Evolutionary conservation across 305 asterid genomes (phyloP).

Genomic region (Rubia tinctorum): DNA sequence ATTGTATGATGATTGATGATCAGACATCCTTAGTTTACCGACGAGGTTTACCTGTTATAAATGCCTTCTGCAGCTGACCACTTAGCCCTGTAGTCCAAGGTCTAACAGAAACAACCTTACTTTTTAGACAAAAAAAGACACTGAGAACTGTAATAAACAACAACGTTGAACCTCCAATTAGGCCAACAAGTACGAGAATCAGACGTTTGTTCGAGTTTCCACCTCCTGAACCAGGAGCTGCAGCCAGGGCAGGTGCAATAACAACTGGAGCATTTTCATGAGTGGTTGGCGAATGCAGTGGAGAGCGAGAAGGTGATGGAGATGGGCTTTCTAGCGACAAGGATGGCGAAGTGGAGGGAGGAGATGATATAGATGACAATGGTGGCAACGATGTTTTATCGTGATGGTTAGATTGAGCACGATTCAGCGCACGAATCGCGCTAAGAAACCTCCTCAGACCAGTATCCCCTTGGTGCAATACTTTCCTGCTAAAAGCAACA

Average conservation of each 20-base stretch:
- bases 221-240: conserved; percentile 16
- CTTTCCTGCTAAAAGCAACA: conserved; percentile 23
- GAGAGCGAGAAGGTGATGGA: conserved; percentile 25
- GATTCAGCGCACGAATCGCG: conserved; percentile 12
- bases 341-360: conserved; percentile 27
- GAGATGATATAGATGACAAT: conserved; percentile 23
- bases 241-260: conserved; percentile 16
- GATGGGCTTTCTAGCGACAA: conserved; percentile 13
- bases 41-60: conserved; percentile 33
- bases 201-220: conserved; percentile 17
- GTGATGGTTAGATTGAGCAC: conserved; percentile 11
- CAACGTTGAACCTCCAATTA: conserved; percentile 24
- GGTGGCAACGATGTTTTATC: conserved; percentile 15
- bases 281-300: conserved; percentile 22
- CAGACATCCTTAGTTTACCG: too few relatives aligned
- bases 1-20: too few relatives aligned
- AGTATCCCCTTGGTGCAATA: conserved; percentile 10
- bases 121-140: conserved; percentile 23
- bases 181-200: conserved; percentile 25
- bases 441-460: conserved; percentile 28
- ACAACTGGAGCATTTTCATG: conserved; percentile 10
- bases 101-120: conserved; percentile 31
- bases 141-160: conserved; percentile 20
- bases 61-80: conserved; percentile 41
- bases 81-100: conserved; percentile 42